A percentile compares a stretch with the other conserved stretches of the same genome.
These are phyloP conservation scores for Backusella psychrophila DNA, from an alignment of 192 early-diverging fungal genomes.

Conservation along the genomic window DNA sequence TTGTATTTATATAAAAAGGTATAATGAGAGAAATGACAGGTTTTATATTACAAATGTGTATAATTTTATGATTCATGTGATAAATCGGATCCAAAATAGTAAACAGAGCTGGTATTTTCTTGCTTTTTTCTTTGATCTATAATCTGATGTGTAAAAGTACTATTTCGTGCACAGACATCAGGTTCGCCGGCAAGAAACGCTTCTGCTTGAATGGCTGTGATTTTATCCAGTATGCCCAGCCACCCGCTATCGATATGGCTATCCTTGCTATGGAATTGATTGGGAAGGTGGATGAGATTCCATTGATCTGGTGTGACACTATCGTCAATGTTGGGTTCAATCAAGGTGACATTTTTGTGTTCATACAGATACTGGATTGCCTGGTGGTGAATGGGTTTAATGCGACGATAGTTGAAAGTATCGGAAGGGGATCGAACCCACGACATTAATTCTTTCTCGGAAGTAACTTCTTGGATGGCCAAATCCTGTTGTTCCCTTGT, in stretches of 20 bases:
- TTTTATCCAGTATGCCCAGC: constrained; percentile 36
- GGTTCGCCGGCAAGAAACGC: constrained; percentile 32
- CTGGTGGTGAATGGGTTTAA: constrained; percentile 27
- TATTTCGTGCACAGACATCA: constrained; percentile 27
- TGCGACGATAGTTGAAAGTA: not conserved
- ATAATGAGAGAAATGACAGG: not conserved
- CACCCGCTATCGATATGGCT: constrained; percentile 15
- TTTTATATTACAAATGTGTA: not conserved
- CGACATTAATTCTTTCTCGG: not conserved
- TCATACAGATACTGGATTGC: constrained; percentile 32
- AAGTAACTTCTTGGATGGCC: not conserved
- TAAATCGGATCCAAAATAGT: constrained; percentile 6
- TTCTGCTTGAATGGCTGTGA: constrained; percentile 30
- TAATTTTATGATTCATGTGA: not conserved
- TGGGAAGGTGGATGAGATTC: constrained; percentile 20
- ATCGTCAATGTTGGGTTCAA: not conserved
- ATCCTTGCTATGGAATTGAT: not conserved
- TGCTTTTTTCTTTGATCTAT: constrained; percentile 13
- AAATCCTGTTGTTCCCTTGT: not conserved
- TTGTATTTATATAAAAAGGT: not conserved
- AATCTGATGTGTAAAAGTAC: constrained; percentile 37
- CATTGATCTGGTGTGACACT: constrained; percentile 18
- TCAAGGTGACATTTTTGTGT: constrained; percentile 16
- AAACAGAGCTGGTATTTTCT: not conserved
- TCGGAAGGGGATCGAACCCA: constrained; percentile 20